phyloP scores from a whole-genome alignment of 2,329 filamentous ascomycete genomes.

The Beauveria pseudobassiana region DNA sequence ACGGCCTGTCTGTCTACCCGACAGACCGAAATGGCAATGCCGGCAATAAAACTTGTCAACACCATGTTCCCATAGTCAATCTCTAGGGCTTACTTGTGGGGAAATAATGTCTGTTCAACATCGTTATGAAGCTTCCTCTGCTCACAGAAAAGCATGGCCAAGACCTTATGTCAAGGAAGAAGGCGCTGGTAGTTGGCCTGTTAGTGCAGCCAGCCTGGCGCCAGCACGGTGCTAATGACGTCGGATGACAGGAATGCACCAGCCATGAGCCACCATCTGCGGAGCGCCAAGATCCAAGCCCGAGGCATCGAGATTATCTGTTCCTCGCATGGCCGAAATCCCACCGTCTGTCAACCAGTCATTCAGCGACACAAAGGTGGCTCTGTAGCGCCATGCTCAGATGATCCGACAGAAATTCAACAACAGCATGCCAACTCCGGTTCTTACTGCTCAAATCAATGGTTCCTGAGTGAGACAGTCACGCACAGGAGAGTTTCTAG shows the following conservation, averaged over 20 bases:
- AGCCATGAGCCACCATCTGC: background rate
- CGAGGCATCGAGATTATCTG: background rate
- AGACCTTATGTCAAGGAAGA: background rate
- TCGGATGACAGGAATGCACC: constrained; percentile 8
- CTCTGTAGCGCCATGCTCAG: background rate
- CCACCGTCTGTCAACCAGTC: background rate
- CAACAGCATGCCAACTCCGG: background rate
- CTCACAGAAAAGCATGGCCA: background rate
- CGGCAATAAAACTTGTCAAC: background rate
- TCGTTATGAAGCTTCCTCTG: background rate
- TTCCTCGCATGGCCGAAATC: background rate
- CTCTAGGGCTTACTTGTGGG: constrained; percentile 11
- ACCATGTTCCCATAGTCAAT: background rate
- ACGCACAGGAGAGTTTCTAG: too few relatives aligned
- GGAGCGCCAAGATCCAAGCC: background rate
- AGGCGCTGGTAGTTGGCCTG: background rate
- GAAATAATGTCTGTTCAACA: background rate
- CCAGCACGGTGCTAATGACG: background rate
- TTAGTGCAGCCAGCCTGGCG: constrained; percentile 23
- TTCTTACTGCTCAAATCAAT: background rate
- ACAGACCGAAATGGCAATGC: background rate
- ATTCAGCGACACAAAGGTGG: too few relatives aligned
- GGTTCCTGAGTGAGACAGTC: background rate
- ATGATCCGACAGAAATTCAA: background rate
- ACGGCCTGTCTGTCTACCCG: background rate